A percentile compares a stretch with the other conserved stretches of the same genome.
phyloP scores from a whole-genome alignment of 225 moss, liverwort and hornwort species.

The Marchantia paleacea region DNA sequence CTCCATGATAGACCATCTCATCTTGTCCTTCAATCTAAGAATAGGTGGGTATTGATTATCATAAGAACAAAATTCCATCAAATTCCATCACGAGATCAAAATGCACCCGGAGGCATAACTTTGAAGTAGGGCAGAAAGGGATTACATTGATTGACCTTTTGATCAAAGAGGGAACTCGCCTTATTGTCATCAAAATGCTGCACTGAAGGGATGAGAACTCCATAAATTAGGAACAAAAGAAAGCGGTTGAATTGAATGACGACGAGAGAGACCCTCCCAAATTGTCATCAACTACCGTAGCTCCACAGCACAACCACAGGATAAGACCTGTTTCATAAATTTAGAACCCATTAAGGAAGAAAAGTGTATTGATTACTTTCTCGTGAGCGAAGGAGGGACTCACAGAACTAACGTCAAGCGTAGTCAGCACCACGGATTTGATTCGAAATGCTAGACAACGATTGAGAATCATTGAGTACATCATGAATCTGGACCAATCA shows the following conservation, averaged over 20 bases:
- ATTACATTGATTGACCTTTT: not conserved
- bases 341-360: not conserved
- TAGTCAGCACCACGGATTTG: not conserved
- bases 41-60: conserved; percentile 5
- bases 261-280: not conserved
- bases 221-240: not conserved
- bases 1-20: not conserved
- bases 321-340: not conserved
- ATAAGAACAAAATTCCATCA: not conserved
- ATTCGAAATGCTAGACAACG: conserved; percentile 1
- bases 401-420: not conserved
- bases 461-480: conserved; percentile 6
- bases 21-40: conserved; percentile 6
- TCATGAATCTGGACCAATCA: not conserved
- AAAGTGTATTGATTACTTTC: conserved; percentile 2
- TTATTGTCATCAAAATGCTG: not conserved
- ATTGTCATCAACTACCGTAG: not conserved
- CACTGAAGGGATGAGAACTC: not conserved
- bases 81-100: conserved; percentile 7
- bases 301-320: not conserved
- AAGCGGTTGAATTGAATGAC: not conserved
- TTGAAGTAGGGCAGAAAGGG: not conserved
- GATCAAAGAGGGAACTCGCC: not conserved
- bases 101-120: not conserved
- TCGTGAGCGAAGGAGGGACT: not conserved